Evolutionary conservation across 768 basidiomycete genomes (phyloP), one percentile per base, ranked within the genome.

Genomic region (Psilocybe cubensis): DNA sequence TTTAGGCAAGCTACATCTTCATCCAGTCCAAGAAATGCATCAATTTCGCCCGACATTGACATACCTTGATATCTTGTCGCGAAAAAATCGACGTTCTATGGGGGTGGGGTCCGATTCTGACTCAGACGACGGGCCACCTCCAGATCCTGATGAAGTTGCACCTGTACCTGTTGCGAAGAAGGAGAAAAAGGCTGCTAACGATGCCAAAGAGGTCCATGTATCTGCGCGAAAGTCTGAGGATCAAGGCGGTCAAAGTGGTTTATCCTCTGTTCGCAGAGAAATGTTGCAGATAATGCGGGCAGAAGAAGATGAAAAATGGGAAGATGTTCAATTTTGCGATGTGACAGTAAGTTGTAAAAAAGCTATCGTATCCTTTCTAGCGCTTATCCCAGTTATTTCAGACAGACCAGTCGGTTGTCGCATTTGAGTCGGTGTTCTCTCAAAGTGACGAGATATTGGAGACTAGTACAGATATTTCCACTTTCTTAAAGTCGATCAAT

Each of bases 41-140:
- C 93, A 94, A 69, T 80, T 94, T 62, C 86, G 92, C 43, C 92
- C 92, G 8, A 88, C 89, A 2, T 72, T 94, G 62, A 91, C 89
- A 17, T 91, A 94, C 72, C 78, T 94, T 59, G 93, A 94, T 68
- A 72, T 83, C 57, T 68, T 88, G 53, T 85, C 86, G 21, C 84
- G 84, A 33, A 91, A 88, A 74, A 76, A 70, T 58, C 83, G 78
- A 63, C 84, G 81, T 20, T 68, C 70, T 45, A 75, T 77, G 20
- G 74, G 75, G 40, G 80, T 65, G 29, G 84, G 79, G 7, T 83
- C 80, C 3, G 91, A 87, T 54, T 87, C 87, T 1, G 91, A 92
- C 43, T 87, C 86, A 6, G 90, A 92, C 54, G 88, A 90, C 52
- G 91, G 86, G 0, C 89, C 90, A 21, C 90, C 89, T 23, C 87